These are phyloP conservation scores for Tuber borchii DNA, from an alignment of 495 filamentous ascomycete genomes.

Conservation along the genomic window DNA sequence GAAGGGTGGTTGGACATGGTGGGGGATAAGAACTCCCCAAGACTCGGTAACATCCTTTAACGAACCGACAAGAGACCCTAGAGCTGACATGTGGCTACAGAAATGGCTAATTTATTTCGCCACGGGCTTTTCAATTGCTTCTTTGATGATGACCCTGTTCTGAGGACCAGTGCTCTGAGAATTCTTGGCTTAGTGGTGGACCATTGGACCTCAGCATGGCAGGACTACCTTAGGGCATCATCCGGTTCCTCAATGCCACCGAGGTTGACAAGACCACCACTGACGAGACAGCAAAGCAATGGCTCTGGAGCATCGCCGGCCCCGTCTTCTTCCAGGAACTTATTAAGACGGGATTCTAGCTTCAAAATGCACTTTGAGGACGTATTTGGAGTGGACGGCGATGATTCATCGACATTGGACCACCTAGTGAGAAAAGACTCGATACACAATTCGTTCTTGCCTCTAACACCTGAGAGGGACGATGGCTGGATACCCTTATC, in stretches of 20 bases:
- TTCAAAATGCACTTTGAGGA: constrained; percentile 39
- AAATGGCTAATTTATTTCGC: constrained; percentile 34
- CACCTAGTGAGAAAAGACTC: neutral
- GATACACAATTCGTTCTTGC: constrained; percentile 22
- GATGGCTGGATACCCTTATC: constrained; percentile 29
- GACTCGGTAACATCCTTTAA: constrained; percentile 25
- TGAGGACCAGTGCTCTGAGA: constrained; percentile 28
- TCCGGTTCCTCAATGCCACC: constrained; percentile 29
- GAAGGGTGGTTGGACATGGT: constrained; percentile 23
- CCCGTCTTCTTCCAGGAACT: constrained; percentile 11
- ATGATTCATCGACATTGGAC: constrained; percentile 25
- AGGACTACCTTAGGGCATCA: constrained; percentile 27
- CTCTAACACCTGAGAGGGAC: constrained; percentile 31
- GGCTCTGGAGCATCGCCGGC: constrained; percentile 31
- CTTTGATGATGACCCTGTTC: constrained; percentile 27
- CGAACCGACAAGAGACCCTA: neutral
- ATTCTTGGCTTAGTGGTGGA: constrained; percentile 32
- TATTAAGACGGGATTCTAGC: constrained; percentile 33
- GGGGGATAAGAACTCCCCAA: constrained; percentile 26
- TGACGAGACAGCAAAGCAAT: constrained; percentile 31
- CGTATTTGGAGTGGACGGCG: constrained; percentile 30
- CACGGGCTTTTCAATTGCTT: constrained; percentile 36
- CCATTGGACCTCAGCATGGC: constrained; percentile 30
- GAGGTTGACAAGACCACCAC: constrained; percentile 26
- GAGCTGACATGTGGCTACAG: constrained; percentile 17